Base-by-base conservation (phyloP, 2,329 filamentous ascomycete genomes). In the Aspergillus fumigatus region DNA sequence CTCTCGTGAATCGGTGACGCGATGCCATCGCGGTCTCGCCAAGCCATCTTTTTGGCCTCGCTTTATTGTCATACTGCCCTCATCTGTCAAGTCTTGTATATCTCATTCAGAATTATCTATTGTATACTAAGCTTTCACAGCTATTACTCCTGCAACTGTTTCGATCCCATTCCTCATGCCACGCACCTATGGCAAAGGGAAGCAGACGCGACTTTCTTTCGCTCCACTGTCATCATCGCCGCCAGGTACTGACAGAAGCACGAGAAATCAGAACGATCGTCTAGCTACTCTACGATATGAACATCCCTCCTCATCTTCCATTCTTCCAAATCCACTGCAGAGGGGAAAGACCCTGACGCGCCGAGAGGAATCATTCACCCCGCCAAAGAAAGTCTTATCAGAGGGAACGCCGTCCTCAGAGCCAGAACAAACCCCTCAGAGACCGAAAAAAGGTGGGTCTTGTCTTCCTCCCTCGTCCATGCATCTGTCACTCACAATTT, bases 161-260 rank as follows among this genome's bases (percentile, higher is more conserved):
- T 32, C n/a, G 19, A 52, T 50, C 32, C 54, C 50, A 53, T 51
- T 56, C 51, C 51, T 26, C 10, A 73, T 73, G 71, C 66, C 70
- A 57, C 67, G 69, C 63, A 69, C 62, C 52, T 60, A 63, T 48
- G 60, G 61, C 48, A 72, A 71, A 60, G 59, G 58, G 52, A 73
- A 73, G 62, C 77, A 79, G 64, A 75, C 76, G 51, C 74, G 73
- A 50, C 70, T 79, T 41, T 62, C 73, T n/a, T 78, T 79, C 60
- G 69, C 73, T 10, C 65, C 76, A 23, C 54, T 72, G 14, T 57
- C 67, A 32, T 66, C 70, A 11, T 60, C 69, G 1, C 66, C 72
- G 6, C 61, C 65, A 6, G 65, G 59, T 19, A 61, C 48, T 49
- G 59, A 64, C 17, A 49, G 56, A 17, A 63, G 60, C 9, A 59